Evolutionary conservation across 257 asterid genomes (phyloP).

Genomic region (Voacanga thouarsii): DNA sequence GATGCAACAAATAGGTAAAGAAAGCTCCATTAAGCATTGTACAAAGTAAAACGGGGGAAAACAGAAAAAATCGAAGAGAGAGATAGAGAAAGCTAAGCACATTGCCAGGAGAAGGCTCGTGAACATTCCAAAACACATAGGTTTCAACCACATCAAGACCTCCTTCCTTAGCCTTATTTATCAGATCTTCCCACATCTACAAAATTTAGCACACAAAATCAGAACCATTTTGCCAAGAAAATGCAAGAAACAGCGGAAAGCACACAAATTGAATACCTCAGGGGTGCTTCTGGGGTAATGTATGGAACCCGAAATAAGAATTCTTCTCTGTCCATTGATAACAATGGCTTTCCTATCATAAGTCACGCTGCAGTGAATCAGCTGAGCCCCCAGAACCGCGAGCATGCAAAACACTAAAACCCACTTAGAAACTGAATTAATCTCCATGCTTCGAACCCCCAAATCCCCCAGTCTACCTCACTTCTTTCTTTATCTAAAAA

Average conservation of each 20-base stretch:
- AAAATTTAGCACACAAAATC: constrained; percentile 16
- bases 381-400: constrained; percentile 44
- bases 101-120: constrained; percentile 77
- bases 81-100: constrained; percentile 36
- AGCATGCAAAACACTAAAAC: constrained; percentile 44
- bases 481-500: constrained; percentile 14
- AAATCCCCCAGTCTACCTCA: constrained; percentile 22
- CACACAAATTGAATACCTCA: constrained; percentile 41
- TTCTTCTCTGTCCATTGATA: constrained; percentile 66
- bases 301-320: constrained; percentile 87
- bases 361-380: constrained; percentile 56
- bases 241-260: constrained; percentile 3
- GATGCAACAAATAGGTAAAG: constrained; percentile 2
- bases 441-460: constrained; percentile 29
- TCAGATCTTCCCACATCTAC: constrained; percentile 92
- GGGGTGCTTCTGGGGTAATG: constrained; percentile 98
- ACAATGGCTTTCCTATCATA: constrained; percentile 71
- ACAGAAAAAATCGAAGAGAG: constrained; percentile 4
- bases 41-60: constrained; percentile 13
- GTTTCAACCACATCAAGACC: constrained; percentile 86
- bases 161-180: constrained; percentile 83
- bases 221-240: constrained; percentile 14
- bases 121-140: constrained; percentile 89
- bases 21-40: not conserved
- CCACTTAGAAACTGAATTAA: constrained; percentile 35